phyloP scores from a whole-genome alignment of 768 basidiomycete genomes.

The Lactarius quietus region DNA sequence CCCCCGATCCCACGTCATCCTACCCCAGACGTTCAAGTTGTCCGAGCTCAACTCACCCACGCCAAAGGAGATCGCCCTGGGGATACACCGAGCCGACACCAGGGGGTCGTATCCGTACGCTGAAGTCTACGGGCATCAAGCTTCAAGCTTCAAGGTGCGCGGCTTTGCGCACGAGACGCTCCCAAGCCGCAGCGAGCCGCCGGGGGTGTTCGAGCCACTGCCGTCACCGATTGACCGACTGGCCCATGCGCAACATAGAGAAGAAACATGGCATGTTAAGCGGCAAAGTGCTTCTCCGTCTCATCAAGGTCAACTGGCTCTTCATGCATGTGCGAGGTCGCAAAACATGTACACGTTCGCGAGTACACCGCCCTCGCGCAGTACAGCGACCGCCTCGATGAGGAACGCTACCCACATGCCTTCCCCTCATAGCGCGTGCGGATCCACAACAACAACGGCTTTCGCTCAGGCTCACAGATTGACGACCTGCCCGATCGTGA shows the following conservation, averaged over 20 bases:
- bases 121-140: constrained; percentile 28
- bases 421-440: too few relatives aligned
- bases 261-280: constrained; percentile 16
- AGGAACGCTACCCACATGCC: too few relatives aligned
- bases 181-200: constrained; percentile 16
- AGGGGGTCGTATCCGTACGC: constrained; percentile 9
- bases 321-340: too few relatives aligned
- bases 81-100: constrained; percentile 20
- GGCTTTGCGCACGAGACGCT: constrained; percentile 32
- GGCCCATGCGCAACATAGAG: constrained; percentile 29
- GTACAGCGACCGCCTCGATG: too few relatives aligned
- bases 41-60: constrained; percentile 28
- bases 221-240: constrained; percentile 30
- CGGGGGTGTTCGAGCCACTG: constrained; percentile 30
- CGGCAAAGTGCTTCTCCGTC: too few relatives aligned
- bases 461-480: too few relatives aligned
- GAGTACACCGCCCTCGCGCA: too few relatives aligned
- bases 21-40: too few relatives aligned
- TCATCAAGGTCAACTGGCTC: too few relatives aligned
- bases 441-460: too few relatives aligned
- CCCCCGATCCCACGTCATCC: not conserved
- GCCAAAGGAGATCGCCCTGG: constrained; percentile 31
- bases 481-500: too few relatives aligned
- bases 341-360: too few relatives aligned
- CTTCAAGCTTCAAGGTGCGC: constrained; percentile 36